Percentiles rank a stretch among this genome's conserved stretches.
These are phyloP conservation scores for Aquilaria sinensis DNA, from an alignment of 345 rosid species.

Conservation along the genomic window DNA sequence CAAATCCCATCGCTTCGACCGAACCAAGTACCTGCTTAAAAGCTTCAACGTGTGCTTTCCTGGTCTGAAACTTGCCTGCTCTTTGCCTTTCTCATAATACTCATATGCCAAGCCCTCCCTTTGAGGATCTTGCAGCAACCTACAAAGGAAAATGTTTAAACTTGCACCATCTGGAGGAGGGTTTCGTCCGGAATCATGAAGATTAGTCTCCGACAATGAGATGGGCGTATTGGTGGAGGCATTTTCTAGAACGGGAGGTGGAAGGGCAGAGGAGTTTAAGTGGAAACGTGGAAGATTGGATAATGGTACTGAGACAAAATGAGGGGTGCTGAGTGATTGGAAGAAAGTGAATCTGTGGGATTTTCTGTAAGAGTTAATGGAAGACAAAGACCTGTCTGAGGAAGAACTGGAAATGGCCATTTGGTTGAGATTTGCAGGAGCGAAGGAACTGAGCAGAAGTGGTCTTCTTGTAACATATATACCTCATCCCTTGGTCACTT, in stretches of 20 bases:
- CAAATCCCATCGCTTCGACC: conserved; percentile 53
- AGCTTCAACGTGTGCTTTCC: conserved; percentile 35
- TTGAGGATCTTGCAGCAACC: conserved; percentile 37
- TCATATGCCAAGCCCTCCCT: conserved; percentile 37
- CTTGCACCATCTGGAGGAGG: conserved; percentile 23
- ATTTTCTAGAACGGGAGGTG: conserved; percentile 46
- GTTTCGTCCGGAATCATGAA: conserved; percentile 25
- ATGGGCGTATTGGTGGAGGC: conserved; percentile 23
- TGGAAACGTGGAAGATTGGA: conserved; percentile 27
- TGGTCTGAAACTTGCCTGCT: conserved; percentile 43
- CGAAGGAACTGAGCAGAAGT: not conserved
- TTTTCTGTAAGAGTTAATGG: conserved; percentile 18
- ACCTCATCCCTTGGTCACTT: not conserved
- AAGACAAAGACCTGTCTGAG: conserved; percentile 36
- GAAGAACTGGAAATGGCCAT: conserved; percentile 42
- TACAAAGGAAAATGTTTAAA: conserved; percentile 36
- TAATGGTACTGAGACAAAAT: conserved; percentile 17
- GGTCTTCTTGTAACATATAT: not conserved
- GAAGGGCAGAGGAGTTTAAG: conserved; percentile 30
- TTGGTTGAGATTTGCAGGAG: not conserved
- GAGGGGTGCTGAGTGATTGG: conserved; percentile 26
- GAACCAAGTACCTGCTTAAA: conserved; percentile 51
- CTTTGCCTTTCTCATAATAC: conserved; percentile 56
- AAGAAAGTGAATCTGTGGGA: conserved; percentile 13
- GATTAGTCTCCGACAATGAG: conserved; percentile 2